Evolutionary conservation across 495 filamentous ascomycete genomes (phyloP).

Genomic region (Stereocaulon alpinum): DNA sequence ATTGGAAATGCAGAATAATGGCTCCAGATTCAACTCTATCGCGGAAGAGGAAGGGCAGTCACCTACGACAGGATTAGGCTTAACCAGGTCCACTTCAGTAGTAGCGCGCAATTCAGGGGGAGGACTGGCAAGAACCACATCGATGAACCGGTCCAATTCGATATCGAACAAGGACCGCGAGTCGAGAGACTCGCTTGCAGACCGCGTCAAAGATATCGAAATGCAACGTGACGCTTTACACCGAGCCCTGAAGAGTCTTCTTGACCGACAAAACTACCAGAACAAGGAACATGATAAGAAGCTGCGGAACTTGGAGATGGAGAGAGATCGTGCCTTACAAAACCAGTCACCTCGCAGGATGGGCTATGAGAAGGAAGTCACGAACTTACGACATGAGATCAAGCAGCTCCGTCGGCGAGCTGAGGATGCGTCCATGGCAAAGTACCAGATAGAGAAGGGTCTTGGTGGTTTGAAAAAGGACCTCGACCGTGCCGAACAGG

Average conservation of each 20-base stretch:
- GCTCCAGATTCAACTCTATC: conserved; percentile 49
- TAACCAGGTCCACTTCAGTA: conserved; percentile 54
- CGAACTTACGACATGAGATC: conserved; percentile 70
- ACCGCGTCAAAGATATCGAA: conserved; percentile 85
- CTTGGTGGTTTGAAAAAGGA: conserved; percentile 92
- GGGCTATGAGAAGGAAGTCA: conserved; percentile 75
- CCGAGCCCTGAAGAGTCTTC: conserved; percentile 68
- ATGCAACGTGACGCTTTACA: conserved; percentile 89
- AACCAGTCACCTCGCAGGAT: conserved; percentile 57
- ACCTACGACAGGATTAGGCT: conserved; percentile 30
- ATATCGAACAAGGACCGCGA: conserved; percentile 52
- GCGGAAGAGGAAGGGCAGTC: conserved; percentile 44
- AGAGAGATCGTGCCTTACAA: conserved; percentile 61
- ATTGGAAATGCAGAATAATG: conserved; percentile 40
- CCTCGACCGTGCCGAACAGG: conserved; percentile 87
- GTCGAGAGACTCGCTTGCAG: conserved; percentile 58
- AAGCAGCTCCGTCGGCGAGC: conserved; percentile 75
- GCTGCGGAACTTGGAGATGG: conserved; percentile 61
- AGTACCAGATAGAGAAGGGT: conserved; percentile 93
- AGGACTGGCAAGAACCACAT: conserved; percentile 25
- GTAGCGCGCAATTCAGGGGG: conserved; percentile 32
- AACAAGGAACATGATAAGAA: conserved; percentile 69
- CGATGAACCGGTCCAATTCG: conserved; percentile 47
- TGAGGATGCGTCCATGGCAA: conserved; percentile 91
- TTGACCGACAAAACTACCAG: conserved; percentile 78